phyloP scores from a whole-genome alignment of 176 grass and related monocot species.

The Typha latifolia region DNA sequence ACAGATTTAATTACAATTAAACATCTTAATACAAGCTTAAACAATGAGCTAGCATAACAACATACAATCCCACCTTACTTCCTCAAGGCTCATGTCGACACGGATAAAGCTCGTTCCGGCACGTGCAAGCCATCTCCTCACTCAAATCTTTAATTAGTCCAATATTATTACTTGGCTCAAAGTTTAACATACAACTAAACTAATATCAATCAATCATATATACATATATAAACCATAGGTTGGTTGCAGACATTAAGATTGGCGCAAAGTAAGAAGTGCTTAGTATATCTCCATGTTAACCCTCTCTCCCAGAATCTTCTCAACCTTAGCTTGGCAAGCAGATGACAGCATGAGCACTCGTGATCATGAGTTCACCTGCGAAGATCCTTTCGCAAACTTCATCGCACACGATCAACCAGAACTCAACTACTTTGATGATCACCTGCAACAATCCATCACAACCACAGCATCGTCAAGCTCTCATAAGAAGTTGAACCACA shows the following conservation, averaged over 20 bases:
- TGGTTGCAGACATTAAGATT: too few species aligned
- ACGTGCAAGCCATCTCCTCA: neutral
- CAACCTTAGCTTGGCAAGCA: neutral
- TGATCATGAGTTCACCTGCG: slow-evolving; percentile 7
- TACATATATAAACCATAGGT: too few species aligned
- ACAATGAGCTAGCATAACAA: too few species aligned
- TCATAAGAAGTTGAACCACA: slow-evolving; percentile 67
- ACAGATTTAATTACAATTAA: too few species aligned
- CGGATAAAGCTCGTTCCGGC: neutral
- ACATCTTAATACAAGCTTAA: too few species aligned
- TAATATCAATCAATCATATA: too few species aligned
- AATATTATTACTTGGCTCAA: neutral
- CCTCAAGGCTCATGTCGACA: neutral
- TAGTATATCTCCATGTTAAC: neutral
- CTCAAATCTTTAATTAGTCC: neutral
- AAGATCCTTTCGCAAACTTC: slow-evolving; percentile 48
- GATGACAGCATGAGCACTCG: neutral
- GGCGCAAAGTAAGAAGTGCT: neutral
- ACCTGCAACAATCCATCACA: slow-evolving; percentile 7
- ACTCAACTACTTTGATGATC: slow-evolving; percentile 31
- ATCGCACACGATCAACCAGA: slow-evolving; percentile 28
- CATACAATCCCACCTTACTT: too few species aligned
- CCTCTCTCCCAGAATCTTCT: slow-evolving; percentile 1
- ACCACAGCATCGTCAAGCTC: slow-evolving; percentile 20
- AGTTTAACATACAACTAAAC: neutral